Base-by-base conservation (phyloP, 1,284 basidiomycete genomes). In the Cutaneotrichosporon daszewskae region DNA sequence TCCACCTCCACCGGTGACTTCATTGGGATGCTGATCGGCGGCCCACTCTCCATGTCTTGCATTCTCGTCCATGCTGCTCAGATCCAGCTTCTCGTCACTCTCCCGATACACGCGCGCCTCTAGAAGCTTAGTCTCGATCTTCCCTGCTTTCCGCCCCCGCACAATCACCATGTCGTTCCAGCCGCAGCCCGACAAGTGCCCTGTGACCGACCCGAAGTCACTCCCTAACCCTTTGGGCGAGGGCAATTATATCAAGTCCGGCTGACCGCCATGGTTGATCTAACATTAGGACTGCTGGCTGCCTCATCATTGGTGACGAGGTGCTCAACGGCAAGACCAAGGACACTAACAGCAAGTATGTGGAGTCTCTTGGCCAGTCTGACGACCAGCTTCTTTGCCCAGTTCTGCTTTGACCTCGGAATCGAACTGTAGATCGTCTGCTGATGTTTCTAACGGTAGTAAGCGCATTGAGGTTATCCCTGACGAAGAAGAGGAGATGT, bases 391-490 rank as follows among this genome's bases (percentile, higher is more conserved):
- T 84, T 80, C 69, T 87, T 89, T 60, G 87, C 87, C 24, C 79
- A 80, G 65, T 89, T 80, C 64, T 89, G 85, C 66, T 94, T 94
- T 64, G 84, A 89, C 58, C 78, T 87, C 32, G 89, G 87, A 1
- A 81, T 92, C 37, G 81, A 89, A 48, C 71, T 92, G 84, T 87
- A 72, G 69, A 83, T n/a, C 26, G 16, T 14, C 13, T 13, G 25
- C 19, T 5, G 4, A 7, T 4, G 35, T 13, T 4, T 16, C 45
- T 56, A 29, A 53, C 35, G 1, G 5, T 38, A 88, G 85, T 49
- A 87, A 87, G 68, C 79, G 84, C 28, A 82, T 95, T 60, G 89
- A 96, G 60, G 89, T 96, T 39, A 85, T 97, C 40, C 76, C 92
- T 1, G 92, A 96, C 62, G 83, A 90, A 42, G 85, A 90, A 62